Conservation (phyloP, 78 protist genomes). For the Protostelium mycophagum region DNA sequence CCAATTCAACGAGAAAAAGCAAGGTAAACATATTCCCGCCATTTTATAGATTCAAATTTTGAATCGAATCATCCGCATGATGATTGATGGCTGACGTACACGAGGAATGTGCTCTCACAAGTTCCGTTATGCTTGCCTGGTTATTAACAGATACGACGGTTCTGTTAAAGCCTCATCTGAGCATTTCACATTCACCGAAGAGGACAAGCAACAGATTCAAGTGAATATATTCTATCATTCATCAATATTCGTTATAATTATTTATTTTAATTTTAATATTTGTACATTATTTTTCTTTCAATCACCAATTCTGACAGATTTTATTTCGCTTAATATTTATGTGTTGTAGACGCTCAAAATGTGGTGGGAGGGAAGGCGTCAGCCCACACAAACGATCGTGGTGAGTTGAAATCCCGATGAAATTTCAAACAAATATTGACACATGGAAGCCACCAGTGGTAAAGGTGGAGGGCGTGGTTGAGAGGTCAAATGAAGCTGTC, state of each 20-base stretch:
- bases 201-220: not conserved
- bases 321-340: too few relatives aligned
- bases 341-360: not conserved
- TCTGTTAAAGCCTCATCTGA: not conserved
- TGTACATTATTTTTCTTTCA: too few relatives aligned
- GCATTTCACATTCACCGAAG: not conserved
- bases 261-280: too few relatives aligned
- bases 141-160: not conserved
- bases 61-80: too few relatives aligned
- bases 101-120: not conserved
- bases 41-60: not conserved
- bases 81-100: too few relatives aligned
- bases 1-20: not conserved
- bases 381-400: too few relatives aligned
- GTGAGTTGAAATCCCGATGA: not conserved
- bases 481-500: too few relatives aligned
- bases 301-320: too few relatives aligned
- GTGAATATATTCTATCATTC: not conserved
- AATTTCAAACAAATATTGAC: not conserved
- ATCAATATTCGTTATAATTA: too few relatives aligned
- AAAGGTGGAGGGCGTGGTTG: not conserved
- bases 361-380: not conserved
- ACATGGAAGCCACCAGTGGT: not conserved
- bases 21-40: not conserved
- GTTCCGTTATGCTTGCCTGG: not conserved